Conservation (phyloP, 768 basidiomycete species). For the Pleurotus tuoliensis region DNA sequence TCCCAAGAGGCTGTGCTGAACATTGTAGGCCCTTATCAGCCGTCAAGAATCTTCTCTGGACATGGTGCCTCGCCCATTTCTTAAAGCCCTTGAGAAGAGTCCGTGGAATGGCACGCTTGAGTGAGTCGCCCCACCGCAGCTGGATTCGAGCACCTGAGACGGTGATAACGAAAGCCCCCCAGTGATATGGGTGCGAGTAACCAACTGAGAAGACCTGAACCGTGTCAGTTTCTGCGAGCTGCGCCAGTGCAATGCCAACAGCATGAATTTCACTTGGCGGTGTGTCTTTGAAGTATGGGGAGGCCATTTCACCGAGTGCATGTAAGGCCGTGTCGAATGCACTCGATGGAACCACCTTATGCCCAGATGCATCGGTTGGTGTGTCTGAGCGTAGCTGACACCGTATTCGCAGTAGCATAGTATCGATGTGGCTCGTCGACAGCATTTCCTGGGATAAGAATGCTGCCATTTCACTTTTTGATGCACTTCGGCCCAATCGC, state of each 20-base stretch:
- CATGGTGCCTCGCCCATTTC: slow-evolving; percentile 1
- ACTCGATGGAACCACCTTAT: neutral
- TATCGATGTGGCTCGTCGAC: neutral
- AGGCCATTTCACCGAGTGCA: neutral
- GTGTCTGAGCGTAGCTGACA: neutral
- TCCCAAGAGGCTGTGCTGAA: slow-evolving; percentile 5
- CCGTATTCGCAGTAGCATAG: neutral
- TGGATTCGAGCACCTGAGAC: neutral
- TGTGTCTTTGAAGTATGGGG: neutral
- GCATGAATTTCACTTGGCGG: neutral
- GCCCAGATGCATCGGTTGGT: neutral
- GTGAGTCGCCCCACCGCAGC: slow-evolving; percentile 7
- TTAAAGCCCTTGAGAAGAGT: slow-evolving; percentile 6
- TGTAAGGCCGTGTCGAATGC: neutral
- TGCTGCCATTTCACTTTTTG: neutral
- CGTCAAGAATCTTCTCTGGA: neutral
- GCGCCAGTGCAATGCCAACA: neutral
- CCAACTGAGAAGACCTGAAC: neutral
- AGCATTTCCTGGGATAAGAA: neutral
- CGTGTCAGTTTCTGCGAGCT: neutral
- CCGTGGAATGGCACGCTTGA: neutral
- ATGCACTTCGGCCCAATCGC: neutral
- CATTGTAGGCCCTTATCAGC: slow-evolving; percentile 8
- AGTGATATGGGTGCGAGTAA: slow-evolving; percentile 6
- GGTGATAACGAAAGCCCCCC: slow-evolving; percentile 9